Percentiles rank a stretch among this genome's conserved stretches.
Evolutionary conservation across 2,329 filamentous ascomycete genomes (phyloP).

Genomic region (Aureobasidium melanogenum): DNA sequence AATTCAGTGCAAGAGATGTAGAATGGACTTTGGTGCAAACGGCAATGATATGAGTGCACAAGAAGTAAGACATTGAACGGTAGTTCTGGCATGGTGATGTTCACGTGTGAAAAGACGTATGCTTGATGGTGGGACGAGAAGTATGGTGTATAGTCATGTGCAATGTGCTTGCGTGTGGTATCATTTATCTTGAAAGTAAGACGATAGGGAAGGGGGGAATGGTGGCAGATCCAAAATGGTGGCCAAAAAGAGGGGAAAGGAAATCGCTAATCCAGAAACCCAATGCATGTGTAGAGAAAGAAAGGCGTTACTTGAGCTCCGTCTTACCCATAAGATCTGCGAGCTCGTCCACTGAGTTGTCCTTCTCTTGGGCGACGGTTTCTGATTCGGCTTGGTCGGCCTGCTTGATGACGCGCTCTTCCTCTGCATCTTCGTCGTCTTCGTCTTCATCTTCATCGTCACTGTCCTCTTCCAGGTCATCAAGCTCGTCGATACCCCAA

Average conservation of each 20-base stretch:
- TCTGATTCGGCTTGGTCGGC: constrained; percentile 65
- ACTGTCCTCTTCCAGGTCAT: constrained; percentile 67
- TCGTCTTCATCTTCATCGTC: constrained; percentile 60
- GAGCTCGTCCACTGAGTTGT: constrained; percentile 73
- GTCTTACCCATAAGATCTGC: constrained; percentile 70
- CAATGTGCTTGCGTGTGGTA: constrained; percentile 3
- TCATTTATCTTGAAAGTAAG: not conserved
- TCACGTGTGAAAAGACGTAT: not conserved
- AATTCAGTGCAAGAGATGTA: not conserved
- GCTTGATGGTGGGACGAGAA: not conserved
- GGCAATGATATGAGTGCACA: not conserved
- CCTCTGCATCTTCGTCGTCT: constrained; percentile 44
- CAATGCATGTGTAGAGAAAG: not conserved
- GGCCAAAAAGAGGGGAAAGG: not conserved
- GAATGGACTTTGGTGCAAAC: not conserved
- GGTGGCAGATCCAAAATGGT: not conserved
- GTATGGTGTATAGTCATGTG: not conserved
- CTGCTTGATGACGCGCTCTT: constrained; percentile 60
- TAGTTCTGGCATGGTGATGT: not conserved
- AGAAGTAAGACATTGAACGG: too few relatives aligned
- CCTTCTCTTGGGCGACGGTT: constrained; percentile 60
- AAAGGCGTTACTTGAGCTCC: constrained; percentile 24
- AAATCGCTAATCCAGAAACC: constrained; percentile 9
- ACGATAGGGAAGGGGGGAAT: not conserved
- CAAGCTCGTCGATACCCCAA: constrained; percentile 79